Percentiles rank a stretch among this genome's conserved stretches.
phyloP scores from a whole-genome alignment of 352 stramenopile species.

The Globisporangium radiosum region DNA sequence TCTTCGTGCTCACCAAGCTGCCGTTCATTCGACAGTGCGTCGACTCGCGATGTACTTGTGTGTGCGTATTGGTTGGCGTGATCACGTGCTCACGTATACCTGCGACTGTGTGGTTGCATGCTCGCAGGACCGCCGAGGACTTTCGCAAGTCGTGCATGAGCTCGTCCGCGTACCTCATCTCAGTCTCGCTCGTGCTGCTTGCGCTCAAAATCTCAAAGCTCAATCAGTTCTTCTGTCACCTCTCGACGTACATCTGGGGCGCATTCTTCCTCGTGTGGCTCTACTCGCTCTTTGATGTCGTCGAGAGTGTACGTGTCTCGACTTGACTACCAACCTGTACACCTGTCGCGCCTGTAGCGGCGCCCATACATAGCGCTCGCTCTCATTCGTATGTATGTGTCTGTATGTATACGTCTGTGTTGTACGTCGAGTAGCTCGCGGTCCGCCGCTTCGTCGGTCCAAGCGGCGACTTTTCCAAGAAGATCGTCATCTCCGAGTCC shows the following conservation, averaged over 20 bases:
- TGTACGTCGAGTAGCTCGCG: slow-evolving; percentile 35
- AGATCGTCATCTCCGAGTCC: slow-evolving; percentile 86
- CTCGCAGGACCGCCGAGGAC: slow-evolving; percentile 64
- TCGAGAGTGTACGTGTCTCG: slow-evolving; percentile 57
- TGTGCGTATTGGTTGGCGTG: neutral
- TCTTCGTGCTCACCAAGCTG: slow-evolving; percentile 84
- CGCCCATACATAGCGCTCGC: neutral
- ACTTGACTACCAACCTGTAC: neutral
- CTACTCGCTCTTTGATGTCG: slow-evolving; percentile 86
- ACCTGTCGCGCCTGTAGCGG: neutral
- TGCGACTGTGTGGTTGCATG: neutral
- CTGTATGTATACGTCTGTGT: neutral
- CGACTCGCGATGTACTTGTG: neutral
- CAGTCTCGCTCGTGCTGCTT: slow-evolving; percentile 60
- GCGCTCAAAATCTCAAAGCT: slow-evolving; percentile 54
- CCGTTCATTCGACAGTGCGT: slow-evolving; percentile 79
- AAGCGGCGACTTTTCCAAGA: slow-evolving; percentile 80
- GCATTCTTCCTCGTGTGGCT: slow-evolving; percentile 87
- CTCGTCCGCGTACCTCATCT: slow-evolving; percentile 83
- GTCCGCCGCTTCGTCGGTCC: slow-evolving; percentile 72
- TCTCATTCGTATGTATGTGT: slow-evolving; percentile 4
- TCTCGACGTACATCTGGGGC: slow-evolving; percentile 85
- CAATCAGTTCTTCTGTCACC: slow-evolving; percentile 55
- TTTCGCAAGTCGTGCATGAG: slow-evolving; percentile 70
- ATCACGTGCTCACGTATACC: neutral